Conservation (phyloP, 73 alveolate species). For the Durusdinium trenchii region DNA sequence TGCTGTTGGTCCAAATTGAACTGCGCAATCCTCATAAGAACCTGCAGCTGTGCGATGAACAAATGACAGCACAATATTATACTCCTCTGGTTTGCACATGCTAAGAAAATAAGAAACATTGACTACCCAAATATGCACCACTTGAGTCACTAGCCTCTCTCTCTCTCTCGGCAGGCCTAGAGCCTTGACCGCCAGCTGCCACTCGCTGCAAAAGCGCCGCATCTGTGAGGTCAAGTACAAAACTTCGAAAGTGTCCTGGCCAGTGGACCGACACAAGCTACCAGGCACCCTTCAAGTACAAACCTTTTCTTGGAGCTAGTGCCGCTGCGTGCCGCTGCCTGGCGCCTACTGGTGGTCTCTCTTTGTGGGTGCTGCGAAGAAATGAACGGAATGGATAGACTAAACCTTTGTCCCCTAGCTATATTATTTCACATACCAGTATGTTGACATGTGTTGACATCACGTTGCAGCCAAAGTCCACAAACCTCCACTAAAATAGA, state of each 20-base stretch:
- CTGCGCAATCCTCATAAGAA: slow-evolving; percentile 35
- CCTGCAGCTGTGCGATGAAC: not conserved
- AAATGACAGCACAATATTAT: no score
- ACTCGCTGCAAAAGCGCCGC: slow-evolving; percentile 42
- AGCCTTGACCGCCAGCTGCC: slow-evolving; percentile 34
- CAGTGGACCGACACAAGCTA: not conserved
- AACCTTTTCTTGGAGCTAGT: no score
- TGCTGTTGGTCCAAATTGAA: slow-evolving; percentile 81
- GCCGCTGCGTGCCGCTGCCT: not conserved
- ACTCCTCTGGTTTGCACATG: not conserved
- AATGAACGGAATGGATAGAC: no score
- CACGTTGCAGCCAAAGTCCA: no score
- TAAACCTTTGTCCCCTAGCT: no score
- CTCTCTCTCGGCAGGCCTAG: not conserved
- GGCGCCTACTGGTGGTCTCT: no score
- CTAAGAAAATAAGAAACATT: not conserved
- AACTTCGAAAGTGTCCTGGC: slow-evolving; percentile 36
- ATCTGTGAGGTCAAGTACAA: slow-evolving; percentile 31
- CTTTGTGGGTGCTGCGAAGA: no score
- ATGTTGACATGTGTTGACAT: no score
- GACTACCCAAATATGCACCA: not conserved
- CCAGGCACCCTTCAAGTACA: no score
- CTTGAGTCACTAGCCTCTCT: not conserved
- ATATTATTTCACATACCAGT: no score
- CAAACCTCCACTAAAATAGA: no score